A percentile compares a stretch with the other conserved stretches of the same genome.
Conservation (phyloP, 164 flowering plant genomes). For the Liquidambar formosana region DNA sequence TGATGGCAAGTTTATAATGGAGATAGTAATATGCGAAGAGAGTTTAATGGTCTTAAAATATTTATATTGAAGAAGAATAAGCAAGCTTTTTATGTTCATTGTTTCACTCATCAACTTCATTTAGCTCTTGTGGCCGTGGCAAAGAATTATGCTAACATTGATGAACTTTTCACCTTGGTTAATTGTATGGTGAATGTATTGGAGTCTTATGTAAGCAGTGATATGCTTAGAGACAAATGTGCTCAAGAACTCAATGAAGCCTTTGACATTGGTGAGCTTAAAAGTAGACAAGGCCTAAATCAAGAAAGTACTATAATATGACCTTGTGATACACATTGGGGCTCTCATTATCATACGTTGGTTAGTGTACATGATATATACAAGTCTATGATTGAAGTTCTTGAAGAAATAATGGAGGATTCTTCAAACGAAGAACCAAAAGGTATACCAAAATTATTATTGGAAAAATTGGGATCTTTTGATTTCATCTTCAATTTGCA, state of each 20-base stretch:
- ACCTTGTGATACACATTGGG: conserved; percentile 10
- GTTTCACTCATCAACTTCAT: too few species aligned
- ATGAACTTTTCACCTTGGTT: too few species aligned
- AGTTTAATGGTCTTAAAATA: too few species aligned
- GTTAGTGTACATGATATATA: background rate
- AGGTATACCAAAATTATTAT: background rate
- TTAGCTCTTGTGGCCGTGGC: too few species aligned
- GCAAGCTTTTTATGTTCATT: too few species aligned
- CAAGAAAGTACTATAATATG: conserved; percentile 4
- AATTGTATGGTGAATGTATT: too few species aligned
- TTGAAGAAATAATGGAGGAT: background rate
- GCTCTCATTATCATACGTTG: conserved; percentile 6
- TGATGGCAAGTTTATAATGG: too few species aligned
- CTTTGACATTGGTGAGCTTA: background rate
- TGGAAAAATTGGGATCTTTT: background rate
- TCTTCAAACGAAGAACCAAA: too few species aligned
- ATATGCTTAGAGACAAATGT: background rate
- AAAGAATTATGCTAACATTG: too few species aligned
- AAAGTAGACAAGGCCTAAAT: background rate
- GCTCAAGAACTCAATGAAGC: background rate
- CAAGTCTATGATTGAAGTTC: background rate
- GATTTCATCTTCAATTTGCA: conserved; percentile 5
- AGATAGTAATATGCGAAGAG: too few species aligned
- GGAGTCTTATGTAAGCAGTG: background rate
- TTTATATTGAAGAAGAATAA: too few species aligned